phyloP scores from a whole-genome alignment of 1,139 yeast species.

The Candida tetrigidarum region DNA sequence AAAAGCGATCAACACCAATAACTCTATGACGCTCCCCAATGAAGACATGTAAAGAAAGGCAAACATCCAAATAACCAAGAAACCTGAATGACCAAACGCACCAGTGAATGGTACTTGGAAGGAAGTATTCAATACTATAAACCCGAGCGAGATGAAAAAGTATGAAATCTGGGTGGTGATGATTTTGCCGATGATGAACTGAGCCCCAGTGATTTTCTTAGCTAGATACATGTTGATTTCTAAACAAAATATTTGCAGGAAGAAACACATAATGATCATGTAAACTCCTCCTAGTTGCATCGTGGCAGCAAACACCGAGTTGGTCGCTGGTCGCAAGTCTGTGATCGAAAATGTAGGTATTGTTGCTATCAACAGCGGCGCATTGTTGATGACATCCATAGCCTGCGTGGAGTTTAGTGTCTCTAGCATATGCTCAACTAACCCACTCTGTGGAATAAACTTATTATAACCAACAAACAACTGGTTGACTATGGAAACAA shows the following conservation, averaged over 20 bases:
- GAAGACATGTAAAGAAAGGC: slow-evolving; percentile 51
- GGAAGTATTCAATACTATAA: slow-evolving; percentile 46
- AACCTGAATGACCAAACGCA: slow-evolving; percentile 56
- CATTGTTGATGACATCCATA: slow-evolving; percentile 19
- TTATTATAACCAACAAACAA: slow-evolving; percentile 20
- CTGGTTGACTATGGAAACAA: slow-evolving; percentile 22
- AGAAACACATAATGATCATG: slow-evolving; percentile 29
- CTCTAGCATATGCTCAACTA: slow-evolving; percentile 24
- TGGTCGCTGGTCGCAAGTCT: slow-evolving; percentile 28
- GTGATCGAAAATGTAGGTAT: slow-evolving; percentile 25
- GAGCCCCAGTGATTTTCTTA: slow-evolving; percentile 34
- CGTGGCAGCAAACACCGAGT: slow-evolving; percentile 33
- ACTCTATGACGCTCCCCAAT: slow-evolving; percentile 55
- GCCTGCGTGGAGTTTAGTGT: slow-evolving; percentile 25
- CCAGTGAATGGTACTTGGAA: slow-evolving; percentile 38
- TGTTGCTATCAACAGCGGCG: slow-evolving; percentile 30
- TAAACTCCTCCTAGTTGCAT: slow-evolving; percentile 38
- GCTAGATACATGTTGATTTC: slow-evolving; percentile 33
- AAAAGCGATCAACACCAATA: slow-evolving; percentile 40
- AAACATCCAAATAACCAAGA: slow-evolving; percentile 64
- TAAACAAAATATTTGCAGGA: slow-evolving; percentile 32
- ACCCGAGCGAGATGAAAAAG: slow-evolving; percentile 44
- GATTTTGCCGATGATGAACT: slow-evolving; percentile 45
- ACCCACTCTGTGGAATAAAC: slow-evolving; percentile 24
- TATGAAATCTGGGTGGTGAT: slow-evolving; percentile 46